Conservation (phyloP, 345 rosid species). For the Eucalyptus brandiana region DNA sequence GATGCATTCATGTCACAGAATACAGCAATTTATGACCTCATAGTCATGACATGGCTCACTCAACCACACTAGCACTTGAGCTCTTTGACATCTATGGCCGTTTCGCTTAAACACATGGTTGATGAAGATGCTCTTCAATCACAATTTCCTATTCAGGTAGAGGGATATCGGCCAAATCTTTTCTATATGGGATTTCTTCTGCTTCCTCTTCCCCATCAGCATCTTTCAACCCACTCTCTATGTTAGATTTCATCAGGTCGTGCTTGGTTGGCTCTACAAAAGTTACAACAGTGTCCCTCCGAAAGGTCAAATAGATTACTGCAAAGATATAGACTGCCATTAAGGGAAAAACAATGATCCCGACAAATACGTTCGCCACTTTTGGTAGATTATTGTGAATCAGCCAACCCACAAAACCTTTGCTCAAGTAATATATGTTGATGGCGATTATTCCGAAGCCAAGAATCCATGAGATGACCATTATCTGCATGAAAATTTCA, state of each 20-base stretch:
- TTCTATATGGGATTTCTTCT: conserved; percentile 15
- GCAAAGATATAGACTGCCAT: conserved; percentile 35
- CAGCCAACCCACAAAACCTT: conserved; percentile 41
- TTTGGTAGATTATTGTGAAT: conserved; percentile 25
- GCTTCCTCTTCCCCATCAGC: not conserved
- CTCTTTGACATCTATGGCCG: not conserved
- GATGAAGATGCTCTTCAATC: not conserved
- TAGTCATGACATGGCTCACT: not conserved
- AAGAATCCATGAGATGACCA: conserved; percentile 48
- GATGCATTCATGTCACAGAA: not conserved
- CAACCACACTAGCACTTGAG: not conserved
- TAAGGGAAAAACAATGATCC: conserved; percentile 38
- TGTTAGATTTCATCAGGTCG: not conserved
- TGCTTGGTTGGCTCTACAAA: conserved; percentile 21
- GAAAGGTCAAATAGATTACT: conserved; percentile 30
- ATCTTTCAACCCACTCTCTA: conserved; percentile 3
- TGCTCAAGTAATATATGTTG: conserved; percentile 46
- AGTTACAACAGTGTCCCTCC: conserved; percentile 31
- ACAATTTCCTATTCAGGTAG: conserved; percentile 5
- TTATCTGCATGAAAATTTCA: conserved; percentile 14
- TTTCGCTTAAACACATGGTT: not conserved
- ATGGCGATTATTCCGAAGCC: conserved; percentile 42
- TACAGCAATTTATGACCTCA: not conserved
- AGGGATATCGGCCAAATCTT: conserved; percentile 38
- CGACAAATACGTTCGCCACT: conserved; percentile 23